phyloP scores from a whole-genome alignment of 177 flowering plant genomes.

The Vitis hybrid region DNA sequence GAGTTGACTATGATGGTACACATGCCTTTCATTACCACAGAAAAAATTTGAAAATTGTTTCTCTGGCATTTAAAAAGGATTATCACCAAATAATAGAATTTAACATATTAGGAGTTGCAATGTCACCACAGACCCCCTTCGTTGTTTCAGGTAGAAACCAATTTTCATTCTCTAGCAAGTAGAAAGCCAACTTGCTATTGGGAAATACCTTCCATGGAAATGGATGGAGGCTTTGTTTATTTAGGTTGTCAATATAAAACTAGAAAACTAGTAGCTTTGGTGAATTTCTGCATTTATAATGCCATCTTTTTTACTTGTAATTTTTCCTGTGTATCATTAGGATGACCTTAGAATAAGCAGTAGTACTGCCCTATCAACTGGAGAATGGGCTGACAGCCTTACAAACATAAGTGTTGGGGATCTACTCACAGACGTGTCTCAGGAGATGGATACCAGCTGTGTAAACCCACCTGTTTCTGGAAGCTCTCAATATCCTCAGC shows the following conservation, averaged over 20 bases:
- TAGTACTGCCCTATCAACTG: constrained; percentile 50
- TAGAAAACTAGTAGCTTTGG: not conserved
- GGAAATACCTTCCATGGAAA: not conserved
- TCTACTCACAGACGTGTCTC: constrained; percentile 62
- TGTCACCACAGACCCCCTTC: not conserved
- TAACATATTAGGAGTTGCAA: too few species aligned
- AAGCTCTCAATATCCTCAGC: constrained; percentile 46
- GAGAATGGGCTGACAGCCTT: constrained; percentile 95
- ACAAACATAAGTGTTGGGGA: constrained; percentile 89
- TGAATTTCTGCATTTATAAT: not conserved
- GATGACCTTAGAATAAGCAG: constrained; percentile 38
- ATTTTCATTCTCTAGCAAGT: not conserved
- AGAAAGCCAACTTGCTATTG: too few species aligned
- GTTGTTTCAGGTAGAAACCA: not conserved
- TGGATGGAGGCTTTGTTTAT: not conserved
- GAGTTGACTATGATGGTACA: too few species aligned
- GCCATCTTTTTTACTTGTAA: constrained; percentile 1
- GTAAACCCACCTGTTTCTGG: constrained; percentile 31
- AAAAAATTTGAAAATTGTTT: too few species aligned
- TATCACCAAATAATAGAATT: too few species aligned
- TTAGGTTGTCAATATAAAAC: not conserved
- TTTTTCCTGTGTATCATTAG: constrained; percentile 23
- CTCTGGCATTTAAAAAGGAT: too few species aligned
- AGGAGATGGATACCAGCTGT: constrained; percentile 32
- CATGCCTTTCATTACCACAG: too few species aligned